Evolutionary conservation across 169 alveolate species (phyloP), one percentile per base, ranked within the genome.

Genomic region (Plasmodium gonderi): DNA sequence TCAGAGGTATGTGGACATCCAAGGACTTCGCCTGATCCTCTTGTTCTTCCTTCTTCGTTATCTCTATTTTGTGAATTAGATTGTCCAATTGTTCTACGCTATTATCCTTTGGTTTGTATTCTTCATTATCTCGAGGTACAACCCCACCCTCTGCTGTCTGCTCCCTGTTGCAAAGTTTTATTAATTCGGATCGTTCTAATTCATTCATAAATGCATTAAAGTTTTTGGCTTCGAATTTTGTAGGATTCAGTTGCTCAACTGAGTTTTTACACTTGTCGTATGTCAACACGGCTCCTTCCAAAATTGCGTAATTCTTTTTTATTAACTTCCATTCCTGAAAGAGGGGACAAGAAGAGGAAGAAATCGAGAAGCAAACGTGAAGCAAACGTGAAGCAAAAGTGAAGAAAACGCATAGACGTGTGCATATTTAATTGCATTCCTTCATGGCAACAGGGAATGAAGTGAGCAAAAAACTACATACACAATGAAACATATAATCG

Each of bases 1-100:
- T 85, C 69, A 85, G 49, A n/a, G 92, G 92, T 26, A 85, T 85
- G 49, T 85, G 92, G 0, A 85, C 85, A 54, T 85, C 92, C 6
- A 85, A 20, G 23, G 78, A 14, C 36, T 85, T n/a, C 44, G 36
- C 38, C 51, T 79, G 17, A 9, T 83, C 33, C 38, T 47, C 69
- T 74, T 65, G 38, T 1, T 7, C 49, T 29, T 44, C 45, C 68
- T 54, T 20, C 29, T 74, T 51, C 12, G 31, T 44, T 14, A 51
- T n/a, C 26, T 83, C 65, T 1, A n/a, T 36, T 26, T 38, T 20
- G 1, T 83, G 38, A 17, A 79, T 60, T 44, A 79, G 31, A 31
- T 69, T 47, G 36, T 69, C 91, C 29, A 68, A 20, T 14, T 81
- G 45, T 74, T 65, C 81, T 9, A 67, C 26, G 45, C 36, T 47